Evolutionary conservation across 225 moss, liverwort and hornwort species (phyloP).

Genomic region (Polytrichum commune): DNA sequence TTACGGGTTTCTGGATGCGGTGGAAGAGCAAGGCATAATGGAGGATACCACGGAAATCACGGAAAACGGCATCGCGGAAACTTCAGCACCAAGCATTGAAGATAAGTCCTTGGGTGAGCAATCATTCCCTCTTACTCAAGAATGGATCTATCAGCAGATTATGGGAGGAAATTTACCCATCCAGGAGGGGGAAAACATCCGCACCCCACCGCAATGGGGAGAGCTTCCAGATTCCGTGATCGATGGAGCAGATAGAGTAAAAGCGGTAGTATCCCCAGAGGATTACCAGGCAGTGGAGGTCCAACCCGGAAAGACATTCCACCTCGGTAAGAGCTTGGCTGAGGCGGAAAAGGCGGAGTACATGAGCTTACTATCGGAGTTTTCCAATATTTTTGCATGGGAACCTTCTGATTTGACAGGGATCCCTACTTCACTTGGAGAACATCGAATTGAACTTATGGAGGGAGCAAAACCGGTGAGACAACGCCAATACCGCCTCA

Average conservation of each 20-base stretch:
- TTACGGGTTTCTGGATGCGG: not conserved
- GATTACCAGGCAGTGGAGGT: constrained; percentile 6
- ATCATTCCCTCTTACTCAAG: not conserved
- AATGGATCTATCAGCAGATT: constrained; percentile 7
- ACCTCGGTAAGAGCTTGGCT: not conserved
- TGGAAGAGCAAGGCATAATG: not conserved
- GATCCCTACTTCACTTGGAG: not conserved
- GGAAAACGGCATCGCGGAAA: not conserved
- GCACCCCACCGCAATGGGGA: not conserved
- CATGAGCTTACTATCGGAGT: too few species aligned
- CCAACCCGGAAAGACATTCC: constrained; percentile 4
- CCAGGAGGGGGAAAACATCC: not conserved
- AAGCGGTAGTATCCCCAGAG: constrained; percentile 1
- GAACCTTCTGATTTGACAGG: not conserved
- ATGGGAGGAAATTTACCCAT: not conserved
- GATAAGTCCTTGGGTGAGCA: constrained; percentile 10
- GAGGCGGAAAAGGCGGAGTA: constrained; percentile 2
- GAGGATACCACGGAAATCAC: not conserved
- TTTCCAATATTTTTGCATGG: constrained; percentile 4
- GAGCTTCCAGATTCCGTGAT: not conserved
- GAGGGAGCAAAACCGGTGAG: not conserved
- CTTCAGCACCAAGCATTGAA: not conserved
- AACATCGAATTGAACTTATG: constrained; percentile 2
- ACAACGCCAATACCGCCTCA: constrained; percentile 2
- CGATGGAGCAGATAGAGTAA: not conserved